Evolutionary conservation across 169 alveolate genomes (phyloP), one percentile per base, ranked within the genome.

Genomic region (Cyclospora cayetanensis): DNA sequence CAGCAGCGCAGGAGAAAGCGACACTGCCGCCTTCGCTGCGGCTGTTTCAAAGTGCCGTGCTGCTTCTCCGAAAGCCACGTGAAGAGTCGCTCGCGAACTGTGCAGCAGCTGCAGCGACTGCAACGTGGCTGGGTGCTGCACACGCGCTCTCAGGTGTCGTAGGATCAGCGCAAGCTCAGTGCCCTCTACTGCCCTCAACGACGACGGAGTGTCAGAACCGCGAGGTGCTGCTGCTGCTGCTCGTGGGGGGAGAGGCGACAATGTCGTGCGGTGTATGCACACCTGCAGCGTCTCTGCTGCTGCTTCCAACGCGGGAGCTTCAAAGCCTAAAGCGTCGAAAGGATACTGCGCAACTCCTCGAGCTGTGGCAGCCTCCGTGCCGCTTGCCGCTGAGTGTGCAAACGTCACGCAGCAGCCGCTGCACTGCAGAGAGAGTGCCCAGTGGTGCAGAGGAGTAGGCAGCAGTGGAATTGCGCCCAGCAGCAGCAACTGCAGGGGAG

Each of bases 401-500:
- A 46, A 53, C 4, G 90, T 80, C n/a, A 52, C 68, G 41, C 86
- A 76, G 86, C 63, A 42, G 42, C 86, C 86, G 86, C 65, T 76
- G 68, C 68, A 76, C 46, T 76, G 86, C 7, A 76, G 63, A 37
- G 86, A 76, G 68, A 76, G 41, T 66, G 68, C 2, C 65, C 43
- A 80, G 76, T 46, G 76, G 53, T 53, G 74, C 74, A 53, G 55
- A 31, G 90, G 76, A 2, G 29, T 34, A 25, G 20, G 76, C 39
- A 53, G 90, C 90, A 53, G 31, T 18, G 90, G 74, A 20, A 80
- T 7, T 34, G 90, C 70, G n/a, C 76, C 90, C 15, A 53, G 76
- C 74, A 53, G 74, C 90, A 53, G 90, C 60, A 80, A 74, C 50
- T 5, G 11, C 34, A 11, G 72, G 29, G 9, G 52, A 27, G 20